Evolutionary conservation across 2,329 filamentous ascomycete species (phyloP).

Genomic region (Blastomyces parvus): DNA sequence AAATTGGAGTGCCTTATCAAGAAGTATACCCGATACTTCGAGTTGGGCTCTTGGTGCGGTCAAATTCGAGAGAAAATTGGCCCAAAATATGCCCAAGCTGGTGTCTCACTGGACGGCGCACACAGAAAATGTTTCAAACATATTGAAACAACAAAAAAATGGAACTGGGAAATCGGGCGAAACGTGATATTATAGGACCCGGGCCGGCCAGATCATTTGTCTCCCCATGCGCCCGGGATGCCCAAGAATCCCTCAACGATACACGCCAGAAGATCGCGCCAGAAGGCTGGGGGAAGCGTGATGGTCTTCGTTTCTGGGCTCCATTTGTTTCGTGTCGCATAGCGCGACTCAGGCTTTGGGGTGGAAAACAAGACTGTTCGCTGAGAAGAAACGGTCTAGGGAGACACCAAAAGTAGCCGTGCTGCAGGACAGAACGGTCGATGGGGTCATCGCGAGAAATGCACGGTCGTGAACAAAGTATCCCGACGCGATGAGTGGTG

Average conservation of each 20-base stretch:
- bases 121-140: conserved; percentile 10
- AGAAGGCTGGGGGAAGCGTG: not conserved
- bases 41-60: conserved; percentile 1
- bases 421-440: conserved; percentile 7
- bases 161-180: conserved; percentile 3
- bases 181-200: conserved; percentile 1
- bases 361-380: conserved; percentile 12
- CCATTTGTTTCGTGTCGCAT: not conserved
- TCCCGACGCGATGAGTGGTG: conserved; percentile 16
- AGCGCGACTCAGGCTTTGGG: conserved; percentile 11
- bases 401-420: not conserved
- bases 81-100: not conserved
- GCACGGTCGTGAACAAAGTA: conserved; percentile 12
- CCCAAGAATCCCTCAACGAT: not conserved
- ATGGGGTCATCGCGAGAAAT: conserved; percentile 11
- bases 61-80: not conserved
- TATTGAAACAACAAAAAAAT: conserved; percentile 9
- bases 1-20: not conserved
- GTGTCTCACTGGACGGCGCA: conserved; percentile 5
- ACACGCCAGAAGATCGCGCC: not conserved
- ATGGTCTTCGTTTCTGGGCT: not conserved
- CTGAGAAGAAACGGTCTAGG: conserved; percentile 11
- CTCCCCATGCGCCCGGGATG: conserved; percentile 1
- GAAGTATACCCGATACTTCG: conserved; percentile 8
- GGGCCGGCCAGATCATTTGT: not conserved